phyloP scores from a whole-genome alignment of 2,329 filamentous ascomycete species.

The Phaeomoniella chlamydospora region DNA sequence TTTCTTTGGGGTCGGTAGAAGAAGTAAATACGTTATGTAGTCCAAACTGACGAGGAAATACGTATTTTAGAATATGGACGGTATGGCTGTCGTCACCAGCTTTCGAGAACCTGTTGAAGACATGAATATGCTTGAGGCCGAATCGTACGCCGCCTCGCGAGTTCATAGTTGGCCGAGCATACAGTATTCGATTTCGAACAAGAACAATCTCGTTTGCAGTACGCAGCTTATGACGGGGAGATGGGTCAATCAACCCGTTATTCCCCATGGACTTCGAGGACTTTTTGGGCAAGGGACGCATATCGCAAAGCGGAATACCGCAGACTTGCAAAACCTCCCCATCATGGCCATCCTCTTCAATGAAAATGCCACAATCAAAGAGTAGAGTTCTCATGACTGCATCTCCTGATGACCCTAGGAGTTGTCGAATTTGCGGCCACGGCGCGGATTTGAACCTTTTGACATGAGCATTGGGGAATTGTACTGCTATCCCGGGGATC shows the following conservation, averaged over 20 bases:
- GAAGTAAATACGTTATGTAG: constrained; percentile 88
- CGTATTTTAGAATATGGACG: constrained; percentile 69
- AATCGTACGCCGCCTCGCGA: constrained; percentile 52
- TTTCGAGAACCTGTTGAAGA: constrained; percentile 56
- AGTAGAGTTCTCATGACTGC: constrained; percentile 65
- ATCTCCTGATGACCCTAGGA: constrained; percentile 64
- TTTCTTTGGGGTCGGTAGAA: constrained; percentile 47
- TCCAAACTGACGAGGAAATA: constrained; percentile 82
- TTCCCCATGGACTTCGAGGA: background rate
- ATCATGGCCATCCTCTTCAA: constrained; percentile 40
- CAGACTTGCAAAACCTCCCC: constrained; percentile 67
- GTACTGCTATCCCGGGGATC: constrained; percentile 52
- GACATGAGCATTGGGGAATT: constrained; percentile 57
- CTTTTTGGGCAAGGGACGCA: background rate
- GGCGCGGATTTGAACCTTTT: constrained; percentile 50
- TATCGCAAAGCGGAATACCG: constrained; percentile 34
- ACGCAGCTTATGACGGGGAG: constrained; percentile 10
- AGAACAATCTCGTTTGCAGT: constrained; percentile 51
- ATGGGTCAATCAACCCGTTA: constrained; percentile 1
- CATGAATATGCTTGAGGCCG: constrained; percentile 70
- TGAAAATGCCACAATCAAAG: constrained; percentile 63
- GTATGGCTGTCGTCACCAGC: constrained; percentile 37
- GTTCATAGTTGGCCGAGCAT: constrained; percentile 60
- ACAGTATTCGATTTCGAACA: constrained; percentile 73
- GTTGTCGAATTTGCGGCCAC: constrained; percentile 61